These are phyloP conservation scores for Strobilomyces dryophilus DNA, from an alignment of 768 basidiomycete species.

Conservation along the genomic window DNA sequence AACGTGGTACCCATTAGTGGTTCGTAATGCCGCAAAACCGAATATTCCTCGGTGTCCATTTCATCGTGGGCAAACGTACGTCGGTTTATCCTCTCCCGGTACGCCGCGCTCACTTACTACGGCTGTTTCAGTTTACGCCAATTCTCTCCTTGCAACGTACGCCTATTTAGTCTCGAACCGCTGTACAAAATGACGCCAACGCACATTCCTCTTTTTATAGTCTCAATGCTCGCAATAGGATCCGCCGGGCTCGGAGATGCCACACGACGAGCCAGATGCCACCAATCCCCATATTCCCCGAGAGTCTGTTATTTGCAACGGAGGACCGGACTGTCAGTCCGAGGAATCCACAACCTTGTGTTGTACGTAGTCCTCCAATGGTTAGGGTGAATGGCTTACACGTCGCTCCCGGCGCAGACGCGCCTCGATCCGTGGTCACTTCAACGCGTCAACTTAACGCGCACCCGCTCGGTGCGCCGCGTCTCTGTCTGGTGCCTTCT, in stretches of 20 bases:
- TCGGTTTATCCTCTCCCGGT: background rate
- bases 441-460: background rate
- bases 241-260: slow-evolving; percentile 2
- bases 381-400: background rate
- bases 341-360: background rate
- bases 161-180: background rate
- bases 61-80: slow-evolving; percentile 23
- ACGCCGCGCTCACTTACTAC: background rate
- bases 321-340: background rate
- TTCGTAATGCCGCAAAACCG: slow-evolving; percentile 20
- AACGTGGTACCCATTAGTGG: slow-evolving; percentile 10
- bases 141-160: slow-evolving; percentile 25
- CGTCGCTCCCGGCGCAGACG: background rate
- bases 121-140: slow-evolving; percentile 18
- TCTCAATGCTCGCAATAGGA: slow-evolving; percentile 17
- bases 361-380: background rate
- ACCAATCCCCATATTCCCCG: background rate
- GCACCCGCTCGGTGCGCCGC: slow-evolving; percentile 8
- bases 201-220: slow-evolving; percentile 3
- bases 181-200: background rate
- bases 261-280: background rate
- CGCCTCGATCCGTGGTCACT: background rate
- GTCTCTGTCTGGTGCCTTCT: background rate
- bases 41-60: slow-evolving; percentile 23
- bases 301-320: background rate